Percentiles rank a stretch among this genome's conserved stretches.
These are phyloP conservation scores for Dothideomycetes sp. DNA, from an alignment of 2,329 filamentous ascomycete species.

Conservation along the genomic window DNA sequence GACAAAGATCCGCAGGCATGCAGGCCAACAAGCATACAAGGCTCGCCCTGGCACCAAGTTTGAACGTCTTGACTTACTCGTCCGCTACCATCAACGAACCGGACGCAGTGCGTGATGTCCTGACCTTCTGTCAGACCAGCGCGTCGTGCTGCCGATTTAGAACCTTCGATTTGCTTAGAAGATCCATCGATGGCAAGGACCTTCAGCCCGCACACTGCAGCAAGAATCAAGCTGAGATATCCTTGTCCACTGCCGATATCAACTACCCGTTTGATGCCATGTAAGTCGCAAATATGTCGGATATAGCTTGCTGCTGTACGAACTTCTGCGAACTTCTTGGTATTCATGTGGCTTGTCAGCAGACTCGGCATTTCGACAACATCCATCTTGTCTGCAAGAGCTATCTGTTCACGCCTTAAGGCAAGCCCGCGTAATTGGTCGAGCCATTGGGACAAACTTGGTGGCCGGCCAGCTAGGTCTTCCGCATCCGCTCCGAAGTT, in stretches of 20 bases:
- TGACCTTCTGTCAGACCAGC: constrained; percentile 8
- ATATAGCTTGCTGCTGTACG: constrained; percentile 8
- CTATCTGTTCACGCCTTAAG: constrained; percentile 8
- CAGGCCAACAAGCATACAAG: constrained; percentile 9
- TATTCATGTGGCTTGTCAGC: constrained; percentile 8
- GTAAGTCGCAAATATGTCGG: constrained; percentile 8
- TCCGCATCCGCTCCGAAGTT: background rate
- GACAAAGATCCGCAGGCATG: constrained; percentile 11
- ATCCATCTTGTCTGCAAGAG: constrained; percentile 1
- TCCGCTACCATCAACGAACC: constrained; percentile 6
- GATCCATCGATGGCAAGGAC: constrained; percentile 11
- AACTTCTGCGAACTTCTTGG: constrained; percentile 11
- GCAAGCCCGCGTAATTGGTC: constrained; percentile 7
- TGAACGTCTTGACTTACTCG: constrained; percentile 4
- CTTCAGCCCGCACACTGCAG: constrained; percentile 6
- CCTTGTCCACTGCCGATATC: constrained; percentile 12
- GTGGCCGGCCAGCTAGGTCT: constrained; percentile 4
- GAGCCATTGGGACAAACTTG: constrained; percentile 8
- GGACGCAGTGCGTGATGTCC: constrained; percentile 8
- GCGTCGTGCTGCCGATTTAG: constrained; percentile 7
- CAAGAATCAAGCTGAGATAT: constrained; percentile 9
- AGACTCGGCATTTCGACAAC: constrained; percentile 4
- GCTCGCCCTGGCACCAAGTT: constrained; percentile 6
- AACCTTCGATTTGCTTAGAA: constrained; percentile 10
- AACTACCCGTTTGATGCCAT: constrained; percentile 7